A percentile compares a stretch with the other conserved stretches of the same genome.
Conservation (phyloP, 495 filamentous ascomycete genomes). For the Neurospora cerealis region DNA sequence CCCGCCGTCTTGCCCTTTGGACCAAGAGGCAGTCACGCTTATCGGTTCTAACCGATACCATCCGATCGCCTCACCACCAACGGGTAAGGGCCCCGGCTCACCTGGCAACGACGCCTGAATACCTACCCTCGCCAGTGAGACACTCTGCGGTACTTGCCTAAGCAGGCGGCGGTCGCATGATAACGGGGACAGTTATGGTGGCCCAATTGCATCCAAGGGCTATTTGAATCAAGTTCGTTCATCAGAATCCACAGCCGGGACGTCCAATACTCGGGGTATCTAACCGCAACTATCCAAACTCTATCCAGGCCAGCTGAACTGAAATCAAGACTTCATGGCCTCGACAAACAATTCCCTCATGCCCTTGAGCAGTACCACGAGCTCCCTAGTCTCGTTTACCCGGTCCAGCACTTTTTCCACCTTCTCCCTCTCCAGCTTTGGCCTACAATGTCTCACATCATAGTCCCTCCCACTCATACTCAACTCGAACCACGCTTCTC, state of each 20-base stretch:
- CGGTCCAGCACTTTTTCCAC: slow-evolving; percentile 63
- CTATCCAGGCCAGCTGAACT: background rate
- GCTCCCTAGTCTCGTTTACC: slow-evolving; percentile 74
- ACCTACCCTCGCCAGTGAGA: background rate
- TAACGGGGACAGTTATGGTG: background rate
- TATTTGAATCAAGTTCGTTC: background rate
- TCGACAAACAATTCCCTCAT: slow-evolving; percentile 83
- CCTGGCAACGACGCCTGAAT: background rate
- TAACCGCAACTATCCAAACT: background rate
- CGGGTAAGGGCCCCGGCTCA: background rate
- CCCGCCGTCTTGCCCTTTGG: background rate
- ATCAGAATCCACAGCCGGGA: background rate
- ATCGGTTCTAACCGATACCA: background rate
- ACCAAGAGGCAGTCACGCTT: background rate
- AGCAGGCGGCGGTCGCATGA: background rate
- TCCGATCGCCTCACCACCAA: background rate
- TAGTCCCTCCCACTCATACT: slow-evolving; percentile 74
- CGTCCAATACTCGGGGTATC: background rate
- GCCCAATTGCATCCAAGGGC: background rate
- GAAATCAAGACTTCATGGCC: slow-evolving; percentile 36
- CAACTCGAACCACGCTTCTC: slow-evolving; percentile 89
- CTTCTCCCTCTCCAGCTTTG: slow-evolving; percentile 66
- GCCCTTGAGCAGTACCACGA: slow-evolving; percentile 73
- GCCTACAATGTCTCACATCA: slow-evolving; percentile 63
- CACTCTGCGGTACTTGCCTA: background rate